Evolutionary conservation across 2,329 filamentous ascomycete genomes (phyloP).

Genomic region (Xylariaceae sp.): DNA sequence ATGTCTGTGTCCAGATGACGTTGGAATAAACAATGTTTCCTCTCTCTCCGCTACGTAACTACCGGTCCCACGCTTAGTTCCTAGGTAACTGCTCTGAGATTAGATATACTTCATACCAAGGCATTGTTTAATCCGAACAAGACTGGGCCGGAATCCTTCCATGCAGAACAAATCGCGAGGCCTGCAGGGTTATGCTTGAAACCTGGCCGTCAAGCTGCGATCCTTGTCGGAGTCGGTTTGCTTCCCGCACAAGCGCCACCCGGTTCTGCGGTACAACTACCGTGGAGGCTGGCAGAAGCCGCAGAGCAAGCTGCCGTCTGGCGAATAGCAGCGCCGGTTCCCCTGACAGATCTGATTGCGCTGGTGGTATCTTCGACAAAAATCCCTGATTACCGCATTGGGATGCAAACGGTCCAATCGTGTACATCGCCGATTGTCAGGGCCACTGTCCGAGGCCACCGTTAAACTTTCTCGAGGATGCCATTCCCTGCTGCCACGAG

Average conservation of each 20-base stretch:
- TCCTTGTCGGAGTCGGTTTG: conserved; percentile 4
- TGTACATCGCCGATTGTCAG: neutral
- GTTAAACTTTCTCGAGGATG: conserved; percentile 1
- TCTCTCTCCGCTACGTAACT: neutral
- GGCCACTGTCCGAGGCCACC: neutral
- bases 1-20: conserved; percentile 14
- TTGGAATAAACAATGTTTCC: conserved; percentile 5
- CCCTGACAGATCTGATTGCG: conserved; percentile 17
- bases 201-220: conserved; percentile 11
- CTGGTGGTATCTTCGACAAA: conserved; percentile 19
- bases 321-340: conserved; percentile 10
- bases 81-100: neutral
- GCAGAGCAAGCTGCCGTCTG: conserved; percentile 4
- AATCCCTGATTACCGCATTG: conserved; percentile 23
- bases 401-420: conserved; percentile 12
- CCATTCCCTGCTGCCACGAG: conserved; percentile 22
- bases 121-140: conserved; percentile 3
- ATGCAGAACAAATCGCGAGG: conserved; percentile 15
- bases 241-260: neutral
- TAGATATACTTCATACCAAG: too few species aligned
- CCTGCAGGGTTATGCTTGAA: conserved; percentile 17
- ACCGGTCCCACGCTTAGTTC: too few species aligned
- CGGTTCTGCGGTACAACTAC: conserved; percentile 14
- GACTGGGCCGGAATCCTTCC: conserved; percentile 8
- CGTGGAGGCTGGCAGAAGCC: conserved; percentile 3